These are phyloP conservation scores for Pelargonium citronellum DNA, from an alignment of 441 rosid genomes.

Conservation along the genomic window DNA sequence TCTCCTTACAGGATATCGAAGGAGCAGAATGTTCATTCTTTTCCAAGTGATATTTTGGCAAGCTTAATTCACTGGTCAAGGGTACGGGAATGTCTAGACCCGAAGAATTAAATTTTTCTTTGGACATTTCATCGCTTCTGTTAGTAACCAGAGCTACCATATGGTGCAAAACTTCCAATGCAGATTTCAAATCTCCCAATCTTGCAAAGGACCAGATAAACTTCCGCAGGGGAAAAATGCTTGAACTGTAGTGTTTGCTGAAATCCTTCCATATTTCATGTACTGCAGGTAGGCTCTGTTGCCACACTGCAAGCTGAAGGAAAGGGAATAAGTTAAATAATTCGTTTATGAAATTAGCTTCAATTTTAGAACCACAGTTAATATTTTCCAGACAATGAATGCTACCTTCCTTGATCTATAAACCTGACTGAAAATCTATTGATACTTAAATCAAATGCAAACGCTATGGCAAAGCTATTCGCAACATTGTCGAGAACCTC, in stretches of 20 bases:
- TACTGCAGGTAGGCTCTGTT: conserved; percentile 45
- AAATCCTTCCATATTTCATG: conserved; percentile 62
- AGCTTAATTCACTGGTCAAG: conserved; percentile 31
- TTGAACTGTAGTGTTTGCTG: conserved; percentile 48
- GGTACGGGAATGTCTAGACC: conserved; percentile 70
- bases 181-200: conserved; percentile 65
- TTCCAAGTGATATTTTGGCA: conserved; percentile 28
- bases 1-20: background rate
- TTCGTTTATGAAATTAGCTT: conserved; percentile 2
- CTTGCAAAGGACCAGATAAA: conserved; percentile 61
- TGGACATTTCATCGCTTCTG: conserved; percentile 24
- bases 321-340: conserved; percentile 17
- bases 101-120: conserved; percentile 33
- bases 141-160: conserved; percentile 53
- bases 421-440: conserved; percentile 12
- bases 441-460: conserved; percentile 5
- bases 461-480: conserved; percentile 3
- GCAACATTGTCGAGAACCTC: background rate
- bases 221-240: conserved; percentile 37
- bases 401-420: background rate
- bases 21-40: conserved; percentile 29
- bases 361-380: conserved; percentile 10
- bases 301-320: conserved; percentile 66
- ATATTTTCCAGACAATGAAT: background rate
- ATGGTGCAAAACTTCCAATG: conserved; percentile 59